Base-by-base conservation (phyloP, 2,329 filamentous ascomycete genomes). In the Penicillium sp. region DNA sequence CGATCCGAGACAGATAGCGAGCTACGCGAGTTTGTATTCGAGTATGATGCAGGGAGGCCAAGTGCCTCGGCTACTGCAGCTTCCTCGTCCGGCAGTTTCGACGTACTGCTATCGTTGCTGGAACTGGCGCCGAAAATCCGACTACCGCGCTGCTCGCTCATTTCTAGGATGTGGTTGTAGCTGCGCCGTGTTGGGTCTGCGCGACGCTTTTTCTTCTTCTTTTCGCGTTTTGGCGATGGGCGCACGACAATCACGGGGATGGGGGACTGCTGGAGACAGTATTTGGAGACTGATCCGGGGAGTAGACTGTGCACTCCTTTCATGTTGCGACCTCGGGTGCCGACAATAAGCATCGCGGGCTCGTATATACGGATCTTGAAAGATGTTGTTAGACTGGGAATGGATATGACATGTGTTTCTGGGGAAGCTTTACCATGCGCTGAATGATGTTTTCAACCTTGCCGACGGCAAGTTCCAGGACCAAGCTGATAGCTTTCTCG, bases 191-290 rank as follows among this genome's bases (percentile, higher is more conserved):
- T 78, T 5, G 88, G 84, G 60, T 95, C 89, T 46, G 87, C 83
- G 42, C 83, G 80, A 27, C 91, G 84, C 75, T 95, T 95, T 51
- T 81, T 80, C 72, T 93, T 95, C 74, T 95, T 95, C 72, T 93
- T 93, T 64, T 88, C 82, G 16, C 91, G 86, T 73, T 95, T 95
- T 53, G 88, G 87, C 28, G 86, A 87, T 30, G 91, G 90, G 3
- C 91, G 82, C 9, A 95, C 91, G 28, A 96, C 91, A 27, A 95
- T 91, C 7, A 95, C 91, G 1, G 91, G 91, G 1, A 96, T 88
- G 0, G 91, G 90, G 1, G 88, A 95, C 67, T 95, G 91, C 66
- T 96, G 91, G 11, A 95, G 78, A 63, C 91, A 95, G 72, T 95
- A 96, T 66, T 95, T 95, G 22, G 89, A 95, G 37, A 95, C 91